Evolutionary conservation across 208 protist genomes (phyloP), one percentile per base, ranked within the genome.

Genomic region (Herpetomonas samuelpessoai): DNA sequence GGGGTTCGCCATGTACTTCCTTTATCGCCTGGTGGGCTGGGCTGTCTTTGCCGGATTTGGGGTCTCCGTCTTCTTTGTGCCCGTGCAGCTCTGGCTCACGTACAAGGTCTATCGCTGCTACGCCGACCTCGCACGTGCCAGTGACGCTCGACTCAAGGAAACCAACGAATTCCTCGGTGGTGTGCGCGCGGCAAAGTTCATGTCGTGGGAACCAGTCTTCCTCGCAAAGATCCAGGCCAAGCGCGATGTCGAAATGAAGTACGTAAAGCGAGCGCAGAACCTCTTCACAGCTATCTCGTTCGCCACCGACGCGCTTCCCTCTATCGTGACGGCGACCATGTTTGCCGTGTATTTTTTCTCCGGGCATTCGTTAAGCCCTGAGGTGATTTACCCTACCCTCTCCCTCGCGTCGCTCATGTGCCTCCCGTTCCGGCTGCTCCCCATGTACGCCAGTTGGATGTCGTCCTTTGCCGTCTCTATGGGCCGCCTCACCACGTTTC

Each of bases 161-260:
- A 41, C 35, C 4, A 97, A 96, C 70, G 93, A 98, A 65, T 82
- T 97, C 39, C 63, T 98, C n/a, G 72, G 76, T 19, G 84, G 82
- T 2, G 96, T 98, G 2, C 81, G 92, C n/a, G 64, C 98, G 0
- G 89, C 92, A 28, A 98, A 98, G 77, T 81, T 97, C 10, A 97
- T 94, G 80, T 79, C 81, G 18, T 98, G 92, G 91, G 95, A 98
- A 62, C 65, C 82, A 18, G 24, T 53, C 41, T 93, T 97, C 47
- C 24, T 79, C n/a, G 47, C 57, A 9, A 50, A 44, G 26, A 75
- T 96, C 49, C 46, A 81, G 29, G 48, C 46, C 9, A 77, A 75
- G n/a, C 68, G 90, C 18, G 31, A 29, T 0, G 54, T 67, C 14
- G 83, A 95, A 57, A 1, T 96, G 0, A 27, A 30, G 9, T 70